Conservation (phyloP, 1,284 basidiomycete genomes). For the Meira miltonrushii region DNA sequence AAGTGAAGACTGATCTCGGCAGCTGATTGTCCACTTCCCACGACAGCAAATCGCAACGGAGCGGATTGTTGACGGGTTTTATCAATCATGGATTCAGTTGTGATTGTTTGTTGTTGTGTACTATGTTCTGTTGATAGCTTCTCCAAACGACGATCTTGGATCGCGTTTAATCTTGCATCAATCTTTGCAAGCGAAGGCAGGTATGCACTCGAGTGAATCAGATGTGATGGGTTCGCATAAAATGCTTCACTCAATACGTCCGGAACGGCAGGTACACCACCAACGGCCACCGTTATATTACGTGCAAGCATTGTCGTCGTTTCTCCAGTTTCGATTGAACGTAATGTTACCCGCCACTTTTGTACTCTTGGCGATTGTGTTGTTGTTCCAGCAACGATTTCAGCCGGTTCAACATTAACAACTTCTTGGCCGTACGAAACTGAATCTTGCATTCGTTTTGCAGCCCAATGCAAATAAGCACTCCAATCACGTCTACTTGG, state of each 20-base stretch:
- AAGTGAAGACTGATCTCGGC: constrained; percentile 49
- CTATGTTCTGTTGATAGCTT: neutral
- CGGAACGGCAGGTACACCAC: constrained; percentile 40
- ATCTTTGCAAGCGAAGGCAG: constrained; percentile 36
- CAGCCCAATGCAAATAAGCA: constrained; percentile 50
- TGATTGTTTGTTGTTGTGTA: too few species aligned
- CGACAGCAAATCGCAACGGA: constrained; percentile 39
- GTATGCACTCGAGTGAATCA: constrained; percentile 45
- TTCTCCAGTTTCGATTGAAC: constrained; percentile 17
- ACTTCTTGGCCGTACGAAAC: constrained; percentile 43
- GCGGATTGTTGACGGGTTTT: neutral
- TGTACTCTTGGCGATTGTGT: constrained; percentile 19
- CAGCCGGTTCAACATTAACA: constrained; percentile 36
- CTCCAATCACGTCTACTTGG: constrained; percentile 51
- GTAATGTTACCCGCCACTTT: constrained; percentile 28
- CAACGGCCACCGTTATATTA: constrained; percentile 45
- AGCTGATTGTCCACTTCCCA: constrained; percentile 49
- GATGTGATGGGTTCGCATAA: constrained; percentile 16
- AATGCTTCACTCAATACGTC: neutral
- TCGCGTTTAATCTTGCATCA: constrained; percentile 26
- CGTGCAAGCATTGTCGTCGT: constrained; percentile 24
- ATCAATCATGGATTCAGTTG: neutral
- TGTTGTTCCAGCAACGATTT: constrained; percentile 21
- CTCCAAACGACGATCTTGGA: constrained; percentile 12
- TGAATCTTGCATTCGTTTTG: constrained; percentile 36